Evolutionary conservation across 495 filamentous ascomycete genomes (phyloP), one percentile per base, ranked within the genome.

Genomic region (Talaromyces nanjingensis): DNA sequence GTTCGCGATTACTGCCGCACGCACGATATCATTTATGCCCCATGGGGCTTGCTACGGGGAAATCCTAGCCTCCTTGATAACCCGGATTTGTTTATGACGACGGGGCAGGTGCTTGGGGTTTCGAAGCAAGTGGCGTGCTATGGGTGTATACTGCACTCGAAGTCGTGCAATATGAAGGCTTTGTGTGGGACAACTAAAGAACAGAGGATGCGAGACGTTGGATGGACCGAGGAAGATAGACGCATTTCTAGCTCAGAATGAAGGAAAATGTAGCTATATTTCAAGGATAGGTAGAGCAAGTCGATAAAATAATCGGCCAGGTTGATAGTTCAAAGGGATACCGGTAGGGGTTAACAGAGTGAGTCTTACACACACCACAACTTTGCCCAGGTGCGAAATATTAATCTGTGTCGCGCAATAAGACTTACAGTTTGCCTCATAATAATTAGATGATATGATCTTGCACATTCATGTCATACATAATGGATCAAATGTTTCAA

Each of bases 161-260:
- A 22, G 4, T 18, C n/a, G 6, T 59, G 57, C 33, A 39, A 39
- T 18, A 39, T 37, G 29, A 59, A 22, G 14, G 14, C 42, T 9
- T 24, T 59, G 29, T 59, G 57, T 39, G 33, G 57, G 29, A 59
- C 33, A 11, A 59, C 27, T 20, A 59, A 59, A 31, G 57, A 9
- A 31, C 1, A 59, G 2, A 39, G 57, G 14, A 59, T 59, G 33
- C n/a, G 57, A 59, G 31, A 59, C 57, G 12, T 39, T 59, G 11
- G 31, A 59, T 7, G 57, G 57, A 9, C 12, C 42, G 14, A 20
- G 31, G 74, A 77, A 2, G 62, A 74, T 11, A 33, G 18, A 39
- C 4, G 12, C 2, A 12, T 59, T 34, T 39, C 14, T 59, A 6
- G 33, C 57, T 34, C 4, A 59, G 31, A 63, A 61, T 58, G 45